These are phyloP conservation scores for Grigorovia humatica DNA, from an alignment of 805 yeast species.

Conservation along the genomic window DNA sequence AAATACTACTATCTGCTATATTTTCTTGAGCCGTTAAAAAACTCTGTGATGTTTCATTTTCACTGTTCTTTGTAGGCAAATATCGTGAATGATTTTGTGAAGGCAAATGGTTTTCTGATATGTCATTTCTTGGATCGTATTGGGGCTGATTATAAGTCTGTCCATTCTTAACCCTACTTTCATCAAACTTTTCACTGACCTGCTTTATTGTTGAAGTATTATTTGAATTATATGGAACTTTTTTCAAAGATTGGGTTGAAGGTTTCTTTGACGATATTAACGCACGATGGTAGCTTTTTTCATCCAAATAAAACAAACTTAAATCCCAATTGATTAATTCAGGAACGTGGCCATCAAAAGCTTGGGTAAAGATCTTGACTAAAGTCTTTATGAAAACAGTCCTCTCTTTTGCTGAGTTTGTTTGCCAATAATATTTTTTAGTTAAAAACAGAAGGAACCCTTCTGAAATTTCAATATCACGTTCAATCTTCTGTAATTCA, in stretches of 20 bases:
- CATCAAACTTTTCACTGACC: not conserved
- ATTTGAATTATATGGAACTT: constrained; percentile 17
- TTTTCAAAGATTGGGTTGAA: constrained; percentile 8
- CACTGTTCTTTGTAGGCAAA: not conserved
- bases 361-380: constrained; percentile 43
- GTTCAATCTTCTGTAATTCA: constrained; percentile 49
- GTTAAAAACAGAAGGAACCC: constrained; percentile 55
- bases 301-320: constrained; percentile 31
- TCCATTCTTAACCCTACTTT: not conserved
- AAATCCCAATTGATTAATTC: constrained; percentile 43
- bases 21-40: not conserved
- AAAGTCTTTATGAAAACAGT: constrained; percentile 46
- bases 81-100: not conserved
- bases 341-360: constrained; percentile 48
- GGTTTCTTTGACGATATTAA: constrained; percentile 6
- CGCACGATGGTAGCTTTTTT: constrained; percentile 29
- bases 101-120: not conserved
- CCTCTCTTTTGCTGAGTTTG: constrained; percentile 46
- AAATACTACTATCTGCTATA: not conserved
- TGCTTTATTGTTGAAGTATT: constrained; percentile 8
- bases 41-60: too few species aligned
- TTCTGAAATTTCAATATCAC: constrained; percentile 40
- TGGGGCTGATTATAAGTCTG: not conserved
- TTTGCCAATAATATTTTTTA: constrained; percentile 79
- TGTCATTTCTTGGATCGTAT: not conserved